These are phyloP conservation scores for Ophiostoma sp. DNA, from an alignment of 2,329 filamentous ascomycete species.

Conservation along the genomic window DNA sequence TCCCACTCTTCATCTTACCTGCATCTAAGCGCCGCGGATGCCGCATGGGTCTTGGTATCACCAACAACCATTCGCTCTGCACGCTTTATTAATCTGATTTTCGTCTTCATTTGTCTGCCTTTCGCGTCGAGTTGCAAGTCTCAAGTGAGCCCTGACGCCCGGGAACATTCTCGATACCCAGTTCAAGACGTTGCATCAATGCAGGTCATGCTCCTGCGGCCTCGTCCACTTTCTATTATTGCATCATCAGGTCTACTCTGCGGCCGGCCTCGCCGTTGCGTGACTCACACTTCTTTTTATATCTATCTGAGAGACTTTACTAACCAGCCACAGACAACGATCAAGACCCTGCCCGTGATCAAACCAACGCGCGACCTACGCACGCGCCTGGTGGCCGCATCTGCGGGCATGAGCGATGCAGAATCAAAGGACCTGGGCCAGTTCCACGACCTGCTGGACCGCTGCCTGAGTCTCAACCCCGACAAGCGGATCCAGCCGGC, in stretches of 20 bases:
- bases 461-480: conserved; percentile 82
- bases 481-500: conserved; percentile 83
- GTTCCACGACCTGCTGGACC: conserved; percentile 83
- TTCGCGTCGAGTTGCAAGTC: conserved; percentile 8
- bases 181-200: conserved; percentile 5
- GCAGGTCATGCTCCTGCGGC: neutral
- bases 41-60: conserved; percentile 11
- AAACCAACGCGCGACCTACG: conserved; percentile 80
- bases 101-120: neutral
- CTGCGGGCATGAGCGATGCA: conserved; percentile 64
- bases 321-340: conserved; percentile 47
- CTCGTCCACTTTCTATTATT: conserved; percentile 6
- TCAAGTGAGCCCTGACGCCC: conserved; percentile 11
- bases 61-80: conserved; percentile 10
- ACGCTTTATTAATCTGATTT: neutral
- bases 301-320: neutral
- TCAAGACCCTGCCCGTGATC: conserved; percentile 61
- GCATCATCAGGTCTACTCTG: too few species aligned
- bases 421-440: conserved; percentile 73
- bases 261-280: too few species aligned
- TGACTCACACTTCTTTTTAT: neutral
- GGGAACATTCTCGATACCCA: neutral
- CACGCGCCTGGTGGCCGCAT: conserved; percentile 68
- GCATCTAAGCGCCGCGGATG: conserved; percentile 12
- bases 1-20: neutral